Base-by-base conservation (phyloP, 208 protist genomes). In the Naegleria lovaniensis region DNA sequence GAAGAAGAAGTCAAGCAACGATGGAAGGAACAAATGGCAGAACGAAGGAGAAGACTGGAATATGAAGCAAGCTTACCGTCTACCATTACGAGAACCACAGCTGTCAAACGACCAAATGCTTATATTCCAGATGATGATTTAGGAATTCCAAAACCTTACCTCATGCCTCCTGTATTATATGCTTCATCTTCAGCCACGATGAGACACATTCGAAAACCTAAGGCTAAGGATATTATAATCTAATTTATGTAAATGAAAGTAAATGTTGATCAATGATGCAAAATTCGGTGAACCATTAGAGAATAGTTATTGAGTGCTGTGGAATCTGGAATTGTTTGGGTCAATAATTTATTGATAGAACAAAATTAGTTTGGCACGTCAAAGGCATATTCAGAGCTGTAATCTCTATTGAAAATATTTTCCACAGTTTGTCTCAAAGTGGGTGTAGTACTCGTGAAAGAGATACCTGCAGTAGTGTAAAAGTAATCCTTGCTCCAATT, bases 51-150 rank as follows among this genome's bases (percentile, higher is more conserved):
- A 87, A 93, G 92, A 79, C 91, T 92, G 29, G 90, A 92, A 85
- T 91, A 83, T 83, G 93, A 89, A 51, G 16, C 29, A 1, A 41
- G 29, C 33, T 41, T 91, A 36, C 91, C 91, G 9, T 39, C 87
- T 15, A 91, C n/a, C 52, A 76, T 91, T 13, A 87, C 95, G 86
- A 88, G 92, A 76, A 96, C 96, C 7, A 97, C 95, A 19, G 95
- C 96, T 38, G 93, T 93, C 92, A 94, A 94, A 51, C 95, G 96
- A 7, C 94, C 96, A 6, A 97, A 96, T 90, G 95, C 96, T 11
- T 98, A 98, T 91, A 95, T 98, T n/a, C 96, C 96, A 2, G 94
- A 97, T 36, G 93, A 95, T 85, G 95, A 95, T n/a, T 89, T 98
- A 13, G 93, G 94, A n/a, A 92, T 98, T 7, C 96, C 96, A 11